Conservation (phyloP, 23 red algal genomes). For the Cyanidioschyzon merolae region DNA sequence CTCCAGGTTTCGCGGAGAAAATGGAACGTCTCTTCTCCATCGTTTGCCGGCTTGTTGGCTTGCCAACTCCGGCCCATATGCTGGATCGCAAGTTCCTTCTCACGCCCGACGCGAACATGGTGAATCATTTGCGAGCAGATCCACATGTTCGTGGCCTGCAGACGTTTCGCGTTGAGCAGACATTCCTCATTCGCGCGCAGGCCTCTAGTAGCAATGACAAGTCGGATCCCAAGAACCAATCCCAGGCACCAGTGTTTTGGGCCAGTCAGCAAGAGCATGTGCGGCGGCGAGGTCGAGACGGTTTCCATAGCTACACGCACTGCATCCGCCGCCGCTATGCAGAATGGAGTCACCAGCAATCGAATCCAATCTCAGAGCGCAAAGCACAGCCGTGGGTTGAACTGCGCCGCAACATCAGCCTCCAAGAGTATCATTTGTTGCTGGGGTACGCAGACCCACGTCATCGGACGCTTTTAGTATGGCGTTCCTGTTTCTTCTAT, state of each 20-base stretch:
- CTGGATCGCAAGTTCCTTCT: slow-evolving; percentile 53
- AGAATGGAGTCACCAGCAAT: not conserved
- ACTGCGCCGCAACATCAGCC: slow-evolving; percentile 40
- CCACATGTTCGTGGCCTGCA: slow-evolving; percentile 20
- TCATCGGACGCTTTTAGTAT: slow-evolving; percentile 27
- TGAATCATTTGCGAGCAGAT: slow-evolving; percentile 1
- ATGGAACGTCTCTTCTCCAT: slow-evolving; percentile 43
- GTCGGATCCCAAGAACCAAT: no score
- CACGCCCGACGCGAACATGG: not conserved
- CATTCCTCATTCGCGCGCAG: slow-evolving; percentile 25
- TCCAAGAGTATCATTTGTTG: slow-evolving; percentile 38
- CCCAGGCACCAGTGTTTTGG: not conserved
- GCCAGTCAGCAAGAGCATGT: slow-evolving; percentile 38
- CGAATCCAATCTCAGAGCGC: not conserved
- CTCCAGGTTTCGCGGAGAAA: slow-evolving; percentile 45
- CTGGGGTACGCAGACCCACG: slow-evolving; percentile 33
- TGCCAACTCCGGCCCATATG: slow-evolving; percentile 29
- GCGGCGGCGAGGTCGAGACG: slow-evolving; percentile 36
- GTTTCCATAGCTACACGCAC: slow-evolving; percentile 39
- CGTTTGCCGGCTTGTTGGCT: slow-evolving; percentile 45
- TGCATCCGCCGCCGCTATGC: slow-evolving; percentile 28
- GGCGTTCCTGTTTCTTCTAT: slow-evolving; percentile 51
- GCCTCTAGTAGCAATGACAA: not conserved
- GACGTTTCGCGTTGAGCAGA: slow-evolving; percentile 50
- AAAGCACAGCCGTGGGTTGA: slow-evolving; percentile 1